Evolutionary conservation across 441 rosid genomes (phyloP), one percentile per base, ranked within the genome.

Genomic region (Gossypium gossypioides): DNA sequence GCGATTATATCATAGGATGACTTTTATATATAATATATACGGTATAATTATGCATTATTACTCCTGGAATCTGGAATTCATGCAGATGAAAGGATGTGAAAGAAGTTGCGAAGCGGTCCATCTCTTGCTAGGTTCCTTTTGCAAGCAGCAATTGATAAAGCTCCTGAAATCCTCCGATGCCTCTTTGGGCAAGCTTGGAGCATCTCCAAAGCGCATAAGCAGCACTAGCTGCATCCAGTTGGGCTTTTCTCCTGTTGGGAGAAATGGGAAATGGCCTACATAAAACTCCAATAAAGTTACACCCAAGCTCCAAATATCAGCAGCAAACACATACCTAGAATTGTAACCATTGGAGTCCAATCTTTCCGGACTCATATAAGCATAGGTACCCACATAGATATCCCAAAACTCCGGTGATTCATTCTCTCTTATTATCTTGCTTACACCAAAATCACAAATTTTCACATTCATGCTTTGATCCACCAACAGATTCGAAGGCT

Each of bases 251-350:
- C 52, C 68, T 0, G 67, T 44, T 40, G 68, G 51, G 2, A 37
- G 68, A 42, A 40, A 74, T 1, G 72, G 77, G 21, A 56, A 74
- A 54, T 67, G 67, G 19, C 77, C 77, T 19, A 67, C 37, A 27
- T 9, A 74, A 12, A 74, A 59, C 60, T 67, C 72, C 68, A 67
- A 46, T 25, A 74, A 46, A 13, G 60, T 67, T 37, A 74, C 68
- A 6, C 72, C 72, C 9, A 74, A 58, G 24, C 77, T 74, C 77
- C 72, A 64, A 8, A 42, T 64, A 21, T 64, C 69, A 9, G 54
- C 10, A 4, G 54, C 69, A 2, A 1, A 40, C 0, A 64, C 32
- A 64, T 9, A 63, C 27, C 16, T 37, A 22, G n/a, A 16, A 61
- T 61, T 21, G 18, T 25, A 58, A 29, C 34, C 15, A 25, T 25